Evolutionary conservation across 164 flowering plant genomes (phyloP).

Genomic region (Liquidambar formosana): DNA sequence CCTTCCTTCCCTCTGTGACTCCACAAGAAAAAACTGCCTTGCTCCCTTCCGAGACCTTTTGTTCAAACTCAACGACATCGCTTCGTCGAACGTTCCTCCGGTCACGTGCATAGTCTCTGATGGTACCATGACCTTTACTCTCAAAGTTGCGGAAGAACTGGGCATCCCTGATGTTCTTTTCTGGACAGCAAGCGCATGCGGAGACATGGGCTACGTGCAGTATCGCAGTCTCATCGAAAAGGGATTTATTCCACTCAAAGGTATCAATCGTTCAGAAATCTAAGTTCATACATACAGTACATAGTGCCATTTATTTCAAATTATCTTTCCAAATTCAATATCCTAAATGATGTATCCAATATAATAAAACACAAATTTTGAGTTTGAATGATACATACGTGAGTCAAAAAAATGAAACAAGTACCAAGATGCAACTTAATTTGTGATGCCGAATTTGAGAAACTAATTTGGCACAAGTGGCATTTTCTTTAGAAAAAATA

Average conservation of each 20-base stretch:
- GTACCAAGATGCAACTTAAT: no score
- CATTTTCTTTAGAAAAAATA: no score
- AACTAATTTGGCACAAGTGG: no score
- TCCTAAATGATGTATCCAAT: no score
- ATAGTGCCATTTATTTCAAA: not conserved
- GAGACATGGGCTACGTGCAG: conserved; percentile 39
- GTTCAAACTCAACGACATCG: conserved; percentile 19
- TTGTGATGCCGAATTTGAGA: no score
- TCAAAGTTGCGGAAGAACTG: conserved; percentile 41
- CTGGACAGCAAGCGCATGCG: conserved; percentile 61
- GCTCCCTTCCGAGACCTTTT: conserved; percentile 35
- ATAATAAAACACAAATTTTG: no score
- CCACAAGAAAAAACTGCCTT: conserved; percentile 25
- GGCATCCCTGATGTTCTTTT: conserved; percentile 39
- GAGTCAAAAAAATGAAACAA: no score
- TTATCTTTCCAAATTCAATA: no score
- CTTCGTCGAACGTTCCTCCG: conserved; percentile 21
- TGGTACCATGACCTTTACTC: conserved; percentile 47
- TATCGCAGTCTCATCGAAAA: conserved; percentile 25
- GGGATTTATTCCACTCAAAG: conserved; percentile 50
- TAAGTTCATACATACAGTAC: not conserved
- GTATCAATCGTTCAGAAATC: conserved; percentile 14
- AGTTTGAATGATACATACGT: no score
- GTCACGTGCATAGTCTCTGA: conserved; percentile 51
- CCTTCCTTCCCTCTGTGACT: conserved; percentile 35